Base-by-base conservation (phyloP, 495 filamentous ascomycete genomes). In the Aspergillus diversus region DNA sequence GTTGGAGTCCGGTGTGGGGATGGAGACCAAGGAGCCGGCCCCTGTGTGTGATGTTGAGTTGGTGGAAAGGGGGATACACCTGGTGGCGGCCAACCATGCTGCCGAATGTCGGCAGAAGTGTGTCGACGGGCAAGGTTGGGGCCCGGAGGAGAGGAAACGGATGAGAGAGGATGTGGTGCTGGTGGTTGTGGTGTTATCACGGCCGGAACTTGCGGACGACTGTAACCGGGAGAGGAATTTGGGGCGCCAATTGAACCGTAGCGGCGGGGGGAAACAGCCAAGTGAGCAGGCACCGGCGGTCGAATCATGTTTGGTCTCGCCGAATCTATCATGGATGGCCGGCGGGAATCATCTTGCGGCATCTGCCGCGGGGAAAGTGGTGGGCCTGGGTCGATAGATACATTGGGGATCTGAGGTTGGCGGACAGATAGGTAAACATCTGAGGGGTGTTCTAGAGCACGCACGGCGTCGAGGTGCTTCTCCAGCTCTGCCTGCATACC, bases 51-150 rank as follows among this genome's bases (percentile, higher is more conserved):
- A 37, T 39, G 48, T 46, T 70, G 71, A 33, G 66, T 64, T 4
- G 69, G 68, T 9, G 73, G 71, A 61, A 92, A 92, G 12, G 93
- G 91, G 5, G 92, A 92, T 32, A 83, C 82, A 48, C 80, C 83
- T 34, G 76, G 71, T 15, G 86, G 83, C 66, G 90, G 87, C 95
- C 95, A 97, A 55, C 92, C 91, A 66, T 90, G 90, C 46, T 90
- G 87, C 33, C 95, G 90, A 66, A 99, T 98, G 68, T 99, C 95
- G 57, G 95, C 95, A 52, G 94, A 95, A 2, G 95, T 99, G 75
- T 99, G 95, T 48, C 95, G 87, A 21, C 95, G 88, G 34, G 88
- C 84, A 37, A 97, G 80, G 67, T 88, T 90, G 55, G 87, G 78
- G 0, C 80, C 85, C 11, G 91, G 89, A 31, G 91, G 90, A 32